Evolutionary conservation across 306 rosid genomes (phyloP).

Genomic region (Cucurbita ficifolia): DNA sequence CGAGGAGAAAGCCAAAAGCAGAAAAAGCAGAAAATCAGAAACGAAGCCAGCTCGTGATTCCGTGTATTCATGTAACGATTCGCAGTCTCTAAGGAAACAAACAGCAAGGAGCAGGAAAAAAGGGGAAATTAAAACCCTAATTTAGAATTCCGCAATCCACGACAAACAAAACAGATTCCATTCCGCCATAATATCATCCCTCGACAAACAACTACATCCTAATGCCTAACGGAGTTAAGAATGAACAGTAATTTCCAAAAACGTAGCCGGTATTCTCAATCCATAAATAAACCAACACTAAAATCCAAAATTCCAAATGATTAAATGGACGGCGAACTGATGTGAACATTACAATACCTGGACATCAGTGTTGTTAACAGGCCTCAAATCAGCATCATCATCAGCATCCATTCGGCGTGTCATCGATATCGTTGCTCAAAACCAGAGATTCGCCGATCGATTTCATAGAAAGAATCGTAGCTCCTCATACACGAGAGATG

Average conservation of each 20-base stretch:
- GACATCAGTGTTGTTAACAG: conserved; percentile 23
- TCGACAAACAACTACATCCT: not conserved
- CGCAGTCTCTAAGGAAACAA: not conserved
- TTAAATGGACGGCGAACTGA: not conserved
- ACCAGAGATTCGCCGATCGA: not conserved
- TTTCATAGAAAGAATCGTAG: not conserved
- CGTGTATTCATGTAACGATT: not conserved
- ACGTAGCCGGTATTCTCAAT: not conserved
- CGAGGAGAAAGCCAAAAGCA: not conserved
- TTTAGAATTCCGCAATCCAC: not conserved
- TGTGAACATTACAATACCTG: conserved; percentile 24
- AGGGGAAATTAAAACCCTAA: not conserved
- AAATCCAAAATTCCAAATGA: not conserved
- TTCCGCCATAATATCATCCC: not conserved
- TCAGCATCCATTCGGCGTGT: conserved; percentile 14
- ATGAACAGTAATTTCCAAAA: not conserved
- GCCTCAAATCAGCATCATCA: conserved; percentile 16
- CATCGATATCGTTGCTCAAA: conserved; percentile 19
- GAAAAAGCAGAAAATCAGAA: not conserved
- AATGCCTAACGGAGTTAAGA: conserved; percentile 1
- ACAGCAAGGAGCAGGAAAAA: not conserved
- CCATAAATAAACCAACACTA: not conserved
- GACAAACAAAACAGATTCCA: not conserved
- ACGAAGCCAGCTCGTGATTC: not conserved
- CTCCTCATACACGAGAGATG: not conserved